These are phyloP conservation scores for Aspergillus sclerotioniger DNA, from an alignment of 495 filamentous ascomycete species.

Conservation along the genomic window DNA sequence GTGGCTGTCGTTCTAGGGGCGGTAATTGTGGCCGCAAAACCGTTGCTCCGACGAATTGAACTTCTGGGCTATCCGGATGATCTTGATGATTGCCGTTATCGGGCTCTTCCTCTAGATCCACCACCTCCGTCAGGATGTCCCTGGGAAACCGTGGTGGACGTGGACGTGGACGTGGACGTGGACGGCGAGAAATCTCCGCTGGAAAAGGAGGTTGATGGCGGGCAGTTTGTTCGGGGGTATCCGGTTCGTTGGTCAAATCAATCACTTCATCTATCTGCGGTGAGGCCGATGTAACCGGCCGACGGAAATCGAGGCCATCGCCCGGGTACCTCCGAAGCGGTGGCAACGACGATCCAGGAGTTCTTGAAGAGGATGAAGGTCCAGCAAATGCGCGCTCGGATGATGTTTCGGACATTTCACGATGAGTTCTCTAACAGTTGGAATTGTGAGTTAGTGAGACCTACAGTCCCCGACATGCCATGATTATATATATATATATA, in stretches of 20 bases:
- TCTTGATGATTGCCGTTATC: constrained; percentile 15
- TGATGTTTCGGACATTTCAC: constrained; percentile 36
- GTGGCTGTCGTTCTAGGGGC: constrained; percentile 6
- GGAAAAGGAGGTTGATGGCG: constrained; percentile 3
- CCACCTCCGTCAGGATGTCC: constrained; percentile 34
- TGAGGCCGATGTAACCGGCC: constrained; percentile 37
- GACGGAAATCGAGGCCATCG: constrained; percentile 51
- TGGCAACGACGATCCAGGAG: constrained; percentile 22
- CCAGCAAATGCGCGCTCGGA: constrained; percentile 11
- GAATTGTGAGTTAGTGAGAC: neutral
- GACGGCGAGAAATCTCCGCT: constrained; percentile 8
- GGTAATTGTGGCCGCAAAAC: constrained; percentile 15
- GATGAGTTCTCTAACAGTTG: constrained; percentile 35
- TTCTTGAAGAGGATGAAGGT: constrained; percentile 24
- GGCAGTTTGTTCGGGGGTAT: constrained; percentile 29
- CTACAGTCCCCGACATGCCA: neutral
- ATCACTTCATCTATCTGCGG: constrained; percentile 44
- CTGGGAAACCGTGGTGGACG: constrained; percentile 34
- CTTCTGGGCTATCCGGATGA: constrained; percentile 36
- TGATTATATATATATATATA: too few relatives aligned
- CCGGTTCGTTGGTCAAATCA: constrained; percentile 54
- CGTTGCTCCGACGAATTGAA: constrained; percentile 37
- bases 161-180: constrained; percentile 19
- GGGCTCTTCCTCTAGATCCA: constrained; percentile 34
- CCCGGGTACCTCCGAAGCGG: constrained; percentile 35